These are phyloP conservation scores for Phytopythium chamaehyphon DNA, from an alignment of 352 stramenopile species.

Conservation along the genomic window DNA sequence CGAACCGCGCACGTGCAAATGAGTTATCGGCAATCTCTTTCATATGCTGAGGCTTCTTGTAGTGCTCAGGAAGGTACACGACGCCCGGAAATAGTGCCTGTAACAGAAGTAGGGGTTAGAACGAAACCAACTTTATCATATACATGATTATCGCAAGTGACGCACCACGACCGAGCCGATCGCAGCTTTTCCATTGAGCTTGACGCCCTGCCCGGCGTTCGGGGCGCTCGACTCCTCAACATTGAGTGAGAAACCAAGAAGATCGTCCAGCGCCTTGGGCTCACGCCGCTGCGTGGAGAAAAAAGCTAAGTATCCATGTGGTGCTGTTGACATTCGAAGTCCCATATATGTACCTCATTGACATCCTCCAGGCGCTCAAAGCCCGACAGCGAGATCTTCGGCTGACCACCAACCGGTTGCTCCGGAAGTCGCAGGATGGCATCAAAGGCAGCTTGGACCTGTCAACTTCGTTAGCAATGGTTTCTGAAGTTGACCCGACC, in stretches of 20 bases:
- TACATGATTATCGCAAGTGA: conserved; percentile 3
- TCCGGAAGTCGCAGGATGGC: conserved; percentile 51
- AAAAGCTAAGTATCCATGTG: no score
- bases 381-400: conserved; percentile 63
- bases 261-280: conserved; percentile 38
- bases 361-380: conserved; percentile 41
- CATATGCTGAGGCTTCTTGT: conserved; percentile 74
- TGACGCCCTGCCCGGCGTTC: conserved; percentile 70
- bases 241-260: conserved; percentile 67
- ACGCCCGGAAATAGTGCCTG: conserved; percentile 74
- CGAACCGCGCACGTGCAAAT: conserved; percentile 75
- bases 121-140: background rate
- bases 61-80: conserved; percentile 83
- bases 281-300: conserved; percentile 17
- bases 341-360: conserved; percentile 5
- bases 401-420: conserved; percentile 20
- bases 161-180: conserved; percentile 76
- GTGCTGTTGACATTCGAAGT: no score
- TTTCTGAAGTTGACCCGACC: background rate
- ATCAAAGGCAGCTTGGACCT: conserved; percentile 55
- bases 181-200: conserved; percentile 42
- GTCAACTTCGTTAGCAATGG: background rate
- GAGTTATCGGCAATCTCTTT: conserved; percentile 70
- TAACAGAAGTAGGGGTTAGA: background rate
- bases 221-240: conserved; percentile 64